phyloP scores from a whole-genome alignment of 345 rosid species.

The Arabidopsis arenosa region DNA sequence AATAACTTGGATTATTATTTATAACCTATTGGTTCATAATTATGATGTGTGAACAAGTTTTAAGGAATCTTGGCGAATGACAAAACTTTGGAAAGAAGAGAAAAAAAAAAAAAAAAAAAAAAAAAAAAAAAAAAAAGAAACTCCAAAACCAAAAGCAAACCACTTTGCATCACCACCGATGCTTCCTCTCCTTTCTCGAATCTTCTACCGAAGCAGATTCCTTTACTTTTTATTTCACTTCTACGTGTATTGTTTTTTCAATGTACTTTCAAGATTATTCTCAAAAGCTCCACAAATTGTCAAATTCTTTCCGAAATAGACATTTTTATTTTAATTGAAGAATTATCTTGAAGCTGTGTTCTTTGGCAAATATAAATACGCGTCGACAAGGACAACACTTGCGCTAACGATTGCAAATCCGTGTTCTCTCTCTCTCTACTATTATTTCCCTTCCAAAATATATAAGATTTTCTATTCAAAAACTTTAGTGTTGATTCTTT shows the following conservation, averaged over 20 bases:
- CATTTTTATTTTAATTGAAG: neutral
- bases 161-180: slow-evolving; percentile 9
- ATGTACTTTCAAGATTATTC: slow-evolving; percentile 28
- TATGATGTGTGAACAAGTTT: no score
- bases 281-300: slow-evolving; percentile 1
- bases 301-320: neutral
- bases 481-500: neutral
- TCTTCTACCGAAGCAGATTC: slow-evolving; percentile 26
- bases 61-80: neutral
- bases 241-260: no score
- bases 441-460: slow-evolving; percentile 5
- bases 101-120: slow-evolving; percentile 14
- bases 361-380: slow-evolving; percentile 37
- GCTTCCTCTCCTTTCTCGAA: slow-evolving; percentile 22
- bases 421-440: neutral
- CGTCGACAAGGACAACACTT: slow-evolving; percentile 7
- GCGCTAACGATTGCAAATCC: neutral
- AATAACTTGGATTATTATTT: no score
- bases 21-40: no score
- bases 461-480: neutral
- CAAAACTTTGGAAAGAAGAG: neutral
- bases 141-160: slow-evolving; percentile 16
- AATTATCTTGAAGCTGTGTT: neutral
- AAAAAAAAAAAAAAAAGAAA: slow-evolving; percentile 17
- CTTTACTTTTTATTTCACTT: neutral